Percentiles rank a stretch among this genome's conserved stretches.
Conservation (phyloP, 306 rosid genomes). For the Begonia peltatifolia region DNA sequence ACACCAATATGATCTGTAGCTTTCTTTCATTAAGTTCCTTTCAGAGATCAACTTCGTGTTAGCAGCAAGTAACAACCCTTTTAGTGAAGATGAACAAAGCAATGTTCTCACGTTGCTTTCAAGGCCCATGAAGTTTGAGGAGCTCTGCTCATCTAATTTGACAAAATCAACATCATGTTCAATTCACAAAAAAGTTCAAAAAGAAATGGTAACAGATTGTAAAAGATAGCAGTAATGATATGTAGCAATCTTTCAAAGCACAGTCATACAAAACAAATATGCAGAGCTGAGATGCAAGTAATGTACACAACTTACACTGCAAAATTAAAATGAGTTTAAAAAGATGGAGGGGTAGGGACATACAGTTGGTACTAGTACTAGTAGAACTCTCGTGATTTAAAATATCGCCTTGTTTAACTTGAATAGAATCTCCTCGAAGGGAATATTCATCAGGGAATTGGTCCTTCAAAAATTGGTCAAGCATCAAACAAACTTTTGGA, state of each 20-base stretch:
- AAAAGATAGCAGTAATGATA: background rate
- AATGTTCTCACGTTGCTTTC: no score
- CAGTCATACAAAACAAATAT: background rate
- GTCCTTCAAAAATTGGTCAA: conserved; percentile 45
- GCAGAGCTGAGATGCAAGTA: background rate
- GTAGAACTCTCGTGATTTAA: conserved; percentile 17
- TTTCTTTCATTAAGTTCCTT: no score
- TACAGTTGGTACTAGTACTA: conserved; percentile 16
- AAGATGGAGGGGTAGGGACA: conserved; percentile 14
- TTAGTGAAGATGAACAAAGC: no score
- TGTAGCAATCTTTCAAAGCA: background rate
- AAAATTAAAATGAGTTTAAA: background rate
- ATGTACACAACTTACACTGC: background rate
- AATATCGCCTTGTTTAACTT: conserved; percentile 20
- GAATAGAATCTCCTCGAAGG: conserved; percentile 28
- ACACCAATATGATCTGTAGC: no score
- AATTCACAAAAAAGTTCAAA: no score
- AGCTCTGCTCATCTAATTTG: no score
- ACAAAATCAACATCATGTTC: no score
- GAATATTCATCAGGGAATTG: conserved; percentile 53
- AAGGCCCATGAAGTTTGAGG: no score
- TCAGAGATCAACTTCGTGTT: no score
- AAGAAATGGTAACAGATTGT: no score
- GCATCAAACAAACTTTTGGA: conserved; percentile 64
- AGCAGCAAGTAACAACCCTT: no score